Percentiles rank a stretch among this genome's conserved stretches.
Conservation (phyloP, 352 stramenopile genomes). For the Globisporangium ultimum region DNA sequence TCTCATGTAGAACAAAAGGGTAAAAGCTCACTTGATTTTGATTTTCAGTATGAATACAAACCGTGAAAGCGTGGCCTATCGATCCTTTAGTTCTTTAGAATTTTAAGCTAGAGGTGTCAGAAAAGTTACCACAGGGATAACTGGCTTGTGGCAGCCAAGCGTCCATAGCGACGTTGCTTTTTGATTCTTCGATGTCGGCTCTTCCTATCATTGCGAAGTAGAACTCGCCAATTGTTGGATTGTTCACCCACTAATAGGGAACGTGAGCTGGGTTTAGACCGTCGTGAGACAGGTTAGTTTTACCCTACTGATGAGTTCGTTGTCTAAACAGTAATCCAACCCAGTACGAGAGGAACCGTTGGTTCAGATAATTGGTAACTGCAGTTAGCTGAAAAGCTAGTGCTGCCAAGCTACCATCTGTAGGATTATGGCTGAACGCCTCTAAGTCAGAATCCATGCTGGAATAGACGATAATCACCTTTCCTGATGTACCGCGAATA, state of each 20-base stretch:
- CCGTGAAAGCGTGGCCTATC: conserved; percentile 86
- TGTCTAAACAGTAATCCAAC: conserved; percentile 86
- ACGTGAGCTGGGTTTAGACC: conserved; percentile 7
- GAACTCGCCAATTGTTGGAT: conserved; percentile 7
- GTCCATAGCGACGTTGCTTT: conserved; percentile 7
- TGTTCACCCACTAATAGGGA: conserved; percentile 7
- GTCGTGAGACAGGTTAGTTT: conserved; percentile 7
- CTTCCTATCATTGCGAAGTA: conserved; percentile 7
- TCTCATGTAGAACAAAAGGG: conserved; percentile 87
- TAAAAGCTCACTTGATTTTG: conserved; percentile 90
- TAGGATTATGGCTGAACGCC: conserved; percentile 91
- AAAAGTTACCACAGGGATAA: conserved; percentile 8
- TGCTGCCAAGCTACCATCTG: conserved; percentile 90
- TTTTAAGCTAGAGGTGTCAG: conserved; percentile 37
- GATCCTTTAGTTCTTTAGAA: conserved; percentile 87
- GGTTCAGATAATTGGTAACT: conserved; percentile 89
- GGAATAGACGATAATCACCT: conserved; percentile 79
- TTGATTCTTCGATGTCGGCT: conserved; percentile 7
- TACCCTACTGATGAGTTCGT: conserved; percentile 34
- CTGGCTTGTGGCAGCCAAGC: conserved; percentile 6
- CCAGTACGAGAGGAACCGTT: conserved; percentile 92
- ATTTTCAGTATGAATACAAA: conserved; percentile 88
- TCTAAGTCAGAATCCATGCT: conserved; percentile 93
- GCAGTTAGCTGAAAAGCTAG: conserved; percentile 88
- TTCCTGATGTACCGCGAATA: conserved; percentile 70